Evolutionary conservation across 75 land plant species (phyloP).

Genomic region (Picea sitchensis): DNA sequence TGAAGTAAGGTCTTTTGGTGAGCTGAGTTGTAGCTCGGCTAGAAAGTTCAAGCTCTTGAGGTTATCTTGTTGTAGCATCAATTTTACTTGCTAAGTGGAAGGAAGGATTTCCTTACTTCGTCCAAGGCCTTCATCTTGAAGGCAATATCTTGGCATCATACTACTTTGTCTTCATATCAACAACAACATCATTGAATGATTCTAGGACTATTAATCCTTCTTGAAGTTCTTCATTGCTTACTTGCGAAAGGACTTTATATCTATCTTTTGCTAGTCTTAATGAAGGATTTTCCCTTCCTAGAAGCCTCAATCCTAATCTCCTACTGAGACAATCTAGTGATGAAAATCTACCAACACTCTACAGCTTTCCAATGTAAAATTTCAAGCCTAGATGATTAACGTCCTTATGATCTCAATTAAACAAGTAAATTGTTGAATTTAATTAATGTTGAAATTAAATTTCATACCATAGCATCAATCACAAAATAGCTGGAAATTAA

Average conservation of each 20-base stretch:
- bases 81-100: too few relatives aligned
- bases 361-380: too few relatives aligned
- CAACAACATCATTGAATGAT: conserved; percentile 62
- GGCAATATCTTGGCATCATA: conserved; percentile 69
- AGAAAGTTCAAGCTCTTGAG: too few relatives aligned
- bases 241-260: conserved; percentile 30
- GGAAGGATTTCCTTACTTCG: too few relatives aligned
- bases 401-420: too few relatives aligned
- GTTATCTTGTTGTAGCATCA: too few relatives aligned
- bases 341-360: conserved; percentile 14
- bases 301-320: conserved; percentile 72
- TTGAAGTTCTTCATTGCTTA: conserved; percentile 46
- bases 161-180: conserved; percentile 57
- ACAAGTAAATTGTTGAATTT: too few relatives aligned
- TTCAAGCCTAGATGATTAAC: too few relatives aligned
- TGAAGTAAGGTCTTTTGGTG: background rate
- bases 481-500: too few relatives aligned
- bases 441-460: too few relatives aligned
- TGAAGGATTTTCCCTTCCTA: conserved; percentile 52
- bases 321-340: conserved; percentile 90
- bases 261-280: conserved; percentile 53
- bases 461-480: too few relatives aligned
- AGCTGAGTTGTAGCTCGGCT: too few relatives aligned
- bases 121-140: conserved; percentile 73
- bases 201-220: conserved; percentile 55